A percentile compares a stretch with the other conserved stretches of the same genome.
phyloP scores from a whole-genome alignment of 306 rosid genomes.

The Quillaja saponaria region DNA sequence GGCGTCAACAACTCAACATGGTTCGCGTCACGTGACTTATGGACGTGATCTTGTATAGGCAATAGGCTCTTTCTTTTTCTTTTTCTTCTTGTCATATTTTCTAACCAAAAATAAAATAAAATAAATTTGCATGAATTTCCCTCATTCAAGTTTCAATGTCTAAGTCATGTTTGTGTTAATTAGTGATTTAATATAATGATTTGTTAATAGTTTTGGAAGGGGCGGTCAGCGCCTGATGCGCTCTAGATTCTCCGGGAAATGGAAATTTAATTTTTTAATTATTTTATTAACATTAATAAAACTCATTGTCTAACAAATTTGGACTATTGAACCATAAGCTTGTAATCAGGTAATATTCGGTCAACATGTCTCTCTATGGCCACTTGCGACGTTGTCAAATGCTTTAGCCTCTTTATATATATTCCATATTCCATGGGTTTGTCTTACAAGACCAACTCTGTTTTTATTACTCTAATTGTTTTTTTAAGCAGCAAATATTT shows the following conservation, averaged over 20 bases:
- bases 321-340: constrained; percentile 45
- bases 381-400: constrained; percentile 65
- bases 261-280: constrained; percentile 33
- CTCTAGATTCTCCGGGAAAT: constrained; percentile 98
- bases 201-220: constrained; percentile 64
- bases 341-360: constrained; percentile 61
- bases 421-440: constrained; percentile 75
- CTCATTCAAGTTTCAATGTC: too few relatives aligned
- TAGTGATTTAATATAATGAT: constrained; percentile 46
- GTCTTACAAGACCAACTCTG: constrained; percentile 52
- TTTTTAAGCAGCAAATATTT: too few relatives aligned
- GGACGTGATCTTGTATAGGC: constrained; percentile 60
- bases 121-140: too few relatives aligned
- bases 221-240: constrained; percentile 99
- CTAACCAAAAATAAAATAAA: not conserved
- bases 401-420: constrained; percentile 56
- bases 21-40: constrained; percentile 71
- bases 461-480: constrained; percentile 6
- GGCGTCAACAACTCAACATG: constrained; percentile 79
- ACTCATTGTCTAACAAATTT: constrained; percentile 12
- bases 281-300: not conserved
- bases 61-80: constrained; percentile 37
- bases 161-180: constrained; percentile 24
- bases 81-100: constrained; percentile 35
- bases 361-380: constrained; percentile 85